A percentile compares a stretch with the other conserved stretches of the same genome.
Conservation (phyloP, 139 green algal genomes). For the Chlorella sp. region DNA sequence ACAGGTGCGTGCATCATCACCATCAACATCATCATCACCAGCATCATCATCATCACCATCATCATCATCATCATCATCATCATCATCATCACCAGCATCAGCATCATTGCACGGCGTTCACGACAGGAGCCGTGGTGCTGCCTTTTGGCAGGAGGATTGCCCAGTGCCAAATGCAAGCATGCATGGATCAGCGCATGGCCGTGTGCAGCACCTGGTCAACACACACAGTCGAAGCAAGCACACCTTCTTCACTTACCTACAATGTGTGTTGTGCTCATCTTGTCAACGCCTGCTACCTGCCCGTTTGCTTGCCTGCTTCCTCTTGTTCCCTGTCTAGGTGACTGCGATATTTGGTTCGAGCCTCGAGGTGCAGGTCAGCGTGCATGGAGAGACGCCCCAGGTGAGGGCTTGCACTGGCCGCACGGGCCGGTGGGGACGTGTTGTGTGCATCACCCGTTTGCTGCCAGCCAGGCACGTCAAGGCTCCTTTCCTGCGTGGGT, state of each 20-base stretch:
- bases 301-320: too few species aligned
- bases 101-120: not conserved
- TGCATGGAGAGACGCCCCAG: conserved; percentile 64
- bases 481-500: not conserved
- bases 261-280: not conserved
- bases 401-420: not conserved
- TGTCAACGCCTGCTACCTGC: not conserved
- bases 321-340: conserved; percentile 38
- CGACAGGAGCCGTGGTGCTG: not conserved
- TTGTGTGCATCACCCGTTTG: too few species aligned
- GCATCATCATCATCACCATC: not conserved
- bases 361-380: conserved; percentile 68
- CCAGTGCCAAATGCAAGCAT: too few species aligned
- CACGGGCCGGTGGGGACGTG: not conserved
- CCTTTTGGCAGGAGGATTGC: too few species aligned
- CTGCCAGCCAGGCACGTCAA: not conserved
- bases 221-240: not conserved
- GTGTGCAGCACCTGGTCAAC: not conserved
- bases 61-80: not conserved
- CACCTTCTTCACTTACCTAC: not conserved
- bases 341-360: conserved; percentile 66
- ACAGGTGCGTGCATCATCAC: conserved; percentile 45
- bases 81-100: not conserved
- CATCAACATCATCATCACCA: too few species aligned
- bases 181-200: too few species aligned